Base-by-base conservation (phyloP, 2,329 filamentous ascomycete species). In the Diplodia mutila region DNA sequence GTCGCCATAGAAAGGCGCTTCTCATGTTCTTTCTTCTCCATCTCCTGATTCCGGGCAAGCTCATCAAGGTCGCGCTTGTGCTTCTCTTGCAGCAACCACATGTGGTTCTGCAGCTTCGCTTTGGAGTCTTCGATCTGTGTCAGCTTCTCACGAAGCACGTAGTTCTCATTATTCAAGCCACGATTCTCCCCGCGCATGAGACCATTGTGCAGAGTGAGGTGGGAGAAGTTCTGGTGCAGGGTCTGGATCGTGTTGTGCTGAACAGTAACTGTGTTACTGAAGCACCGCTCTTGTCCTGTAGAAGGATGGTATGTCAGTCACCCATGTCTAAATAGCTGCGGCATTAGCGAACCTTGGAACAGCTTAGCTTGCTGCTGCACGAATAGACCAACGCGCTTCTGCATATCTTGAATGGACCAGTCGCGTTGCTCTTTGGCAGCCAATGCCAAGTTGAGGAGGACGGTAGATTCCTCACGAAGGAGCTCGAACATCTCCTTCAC, bases 151-250 rank as follows among this genome's bases (percentile, higher is more conserved):
- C 61, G 46, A 8, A 64, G 21, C 12, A 53, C 21, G n/a, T 37
- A 16, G n/a, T 64, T 53, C 14, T 42, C 29, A 14, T 37, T 53
- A 7, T 4, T 6, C 21, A 64, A n/a, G 6, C 39, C 48, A 9
- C n/a, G n/a, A 2, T 37, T 53, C 25, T 64, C 61, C 21, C 46
- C 61, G 18, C 61, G 61, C 11, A 64, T 18, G 6, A 52, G 48
- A 25, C 61, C 61, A 16, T 34, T 64, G n/a, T 64, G 46, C 3
- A 64, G 48, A 52, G 46, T 39, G 12, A 64, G 29, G 32, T 39
- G 27, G 4, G 61, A 64, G 11, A 64, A 7, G 14, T 51, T 52
- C 39, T 29, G n/a, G 12, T 64, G 29, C 5, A 52, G n/a, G 12
- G n/a, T 42, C 4, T n/a, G 12, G 29, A 64, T 53, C 2, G 48